These are phyloP conservation scores for Debaryomyces robertsiae DNA, from an alignment of 1,139 yeast genomes.

Conservation along the genomic window DNA sequence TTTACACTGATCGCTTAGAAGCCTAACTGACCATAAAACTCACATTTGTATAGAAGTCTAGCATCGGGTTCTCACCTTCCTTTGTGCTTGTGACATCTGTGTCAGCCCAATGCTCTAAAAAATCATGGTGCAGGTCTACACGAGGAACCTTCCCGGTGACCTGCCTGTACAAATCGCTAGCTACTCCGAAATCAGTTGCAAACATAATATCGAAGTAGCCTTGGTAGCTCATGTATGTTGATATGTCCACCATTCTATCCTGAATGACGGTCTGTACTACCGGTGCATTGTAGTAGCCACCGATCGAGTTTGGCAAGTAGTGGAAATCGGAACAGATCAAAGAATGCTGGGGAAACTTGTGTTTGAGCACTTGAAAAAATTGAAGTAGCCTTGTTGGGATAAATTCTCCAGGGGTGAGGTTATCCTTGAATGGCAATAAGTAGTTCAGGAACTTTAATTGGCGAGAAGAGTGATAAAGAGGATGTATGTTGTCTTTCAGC, in stretches of 20 bases:
- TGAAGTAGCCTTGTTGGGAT: conserved; percentile 76
- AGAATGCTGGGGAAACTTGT: conserved; percentile 75
- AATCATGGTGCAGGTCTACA: conserved; percentile 63
- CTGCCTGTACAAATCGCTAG: conserved; percentile 62
- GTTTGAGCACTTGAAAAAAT: conserved; percentile 63
- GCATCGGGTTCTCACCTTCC: conserved; percentile 86
- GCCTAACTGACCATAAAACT: conserved; percentile 60
- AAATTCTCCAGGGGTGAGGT: conserved; percentile 73
- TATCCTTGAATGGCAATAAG: conserved; percentile 62
- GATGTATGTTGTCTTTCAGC: conserved; percentile 40
- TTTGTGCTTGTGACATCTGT: conserved; percentile 66
- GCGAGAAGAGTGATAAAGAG: conserved; percentile 39
- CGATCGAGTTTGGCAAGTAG: conserved; percentile 58
- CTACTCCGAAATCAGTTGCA: conserved; percentile 73
- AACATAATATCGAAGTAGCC: conserved; percentile 88
- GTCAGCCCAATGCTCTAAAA: conserved; percentile 74
- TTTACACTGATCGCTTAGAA: not conserved
- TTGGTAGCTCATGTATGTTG: conserved; percentile 78
- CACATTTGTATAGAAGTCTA: conserved; percentile 76
- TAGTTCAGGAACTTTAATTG: conserved; percentile 36
- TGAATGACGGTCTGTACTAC: conserved; percentile 81
- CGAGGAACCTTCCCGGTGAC: conserved; percentile 64
- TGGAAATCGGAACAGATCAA: conserved; percentile 75
- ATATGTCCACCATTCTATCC: conserved; percentile 66
- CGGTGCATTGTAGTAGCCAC: conserved; percentile 71